Evolutionary conservation across 495 filamentous ascomycete genomes (phyloP), one percentile per base, ranked within the genome.

Genomic region (Pyrenula aspistea): DNA sequence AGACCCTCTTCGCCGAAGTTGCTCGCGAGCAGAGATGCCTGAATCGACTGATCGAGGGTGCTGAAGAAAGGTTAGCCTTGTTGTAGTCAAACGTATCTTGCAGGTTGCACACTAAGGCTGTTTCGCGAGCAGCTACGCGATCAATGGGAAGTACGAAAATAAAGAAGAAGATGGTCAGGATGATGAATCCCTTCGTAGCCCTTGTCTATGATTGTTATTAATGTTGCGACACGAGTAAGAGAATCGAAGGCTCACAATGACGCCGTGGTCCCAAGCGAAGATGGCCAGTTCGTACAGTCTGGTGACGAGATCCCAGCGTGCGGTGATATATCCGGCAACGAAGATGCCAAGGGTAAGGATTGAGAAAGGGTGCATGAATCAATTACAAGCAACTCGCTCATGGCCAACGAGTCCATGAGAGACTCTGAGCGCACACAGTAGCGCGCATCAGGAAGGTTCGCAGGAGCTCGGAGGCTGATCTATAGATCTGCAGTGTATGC

Each of bases 191-290:
- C 66, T 88, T 89, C 10, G 84, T 77, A 2, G 84, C 83, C 58
- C 87, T 82, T 59, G 81, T 83, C 77, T 86, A 60, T 42, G 36
- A n/a, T n/a, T n/a, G n/a, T n/a, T n/a, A n/a, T n/a, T n/a, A n/a
- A n/a, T n/a, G n/a, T n/a, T 1, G 36, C 56, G 47, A 31, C 21
- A 42, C 20, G 36, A 52, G 25, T 22, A 49, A 47, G 50, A 0
- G n/a, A n/a, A n/a, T n/a, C n/a, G n/a, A 8, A 60, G 56, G 75
- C 90, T 72, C 74, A 96, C 92, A 66, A 98, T 88, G 65, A 99
- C 93, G 66, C 91, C 91, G 88, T 96, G 89, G 70, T 95, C 88
- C 91, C 90, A 95, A 61, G 94, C 93, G 69, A 96, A 99, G 55
- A 93, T 88, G 55, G 89, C 88, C 63, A 99, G 79, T 71, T 97